A percentile compares a stretch with the other conserved stretches of the same genome.
phyloP scores from a whole-genome alignment of 176 grass and related monocot genomes.

The Zizania latifolia region DNA sequence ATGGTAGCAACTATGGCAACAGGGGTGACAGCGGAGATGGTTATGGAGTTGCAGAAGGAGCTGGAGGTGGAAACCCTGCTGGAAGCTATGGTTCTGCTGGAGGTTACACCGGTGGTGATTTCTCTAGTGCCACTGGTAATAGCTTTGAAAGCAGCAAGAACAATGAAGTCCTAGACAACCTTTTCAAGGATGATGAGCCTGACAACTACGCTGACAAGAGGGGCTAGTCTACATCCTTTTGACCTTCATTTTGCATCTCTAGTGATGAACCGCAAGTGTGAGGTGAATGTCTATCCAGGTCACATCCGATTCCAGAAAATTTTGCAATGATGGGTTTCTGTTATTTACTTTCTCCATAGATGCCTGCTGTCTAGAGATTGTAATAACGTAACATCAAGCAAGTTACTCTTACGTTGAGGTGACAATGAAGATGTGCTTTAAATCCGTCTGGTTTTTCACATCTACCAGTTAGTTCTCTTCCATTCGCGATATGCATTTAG shows the following conservation, averaged over 20 bases:
- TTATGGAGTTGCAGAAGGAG: not conserved
- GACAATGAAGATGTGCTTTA: not conserved
- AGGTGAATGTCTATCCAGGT: not conserved
- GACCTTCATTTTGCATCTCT: not conserved
- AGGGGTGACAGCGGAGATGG: not conserved
- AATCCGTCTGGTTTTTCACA: too few relatives aligned
- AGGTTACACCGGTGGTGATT: slow-evolving; percentile 5
- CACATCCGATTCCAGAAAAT: not conserved
- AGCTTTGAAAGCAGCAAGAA: slow-evolving; percentile 27
- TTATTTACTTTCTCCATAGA: not conserved
- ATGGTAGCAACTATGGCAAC: not conserved
- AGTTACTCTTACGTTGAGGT: not conserved
- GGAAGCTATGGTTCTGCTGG: too few relatives aligned
- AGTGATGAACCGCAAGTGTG: not conserved
- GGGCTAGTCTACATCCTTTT: not conserved
- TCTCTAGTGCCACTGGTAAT: not conserved
- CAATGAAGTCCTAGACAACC: not conserved
- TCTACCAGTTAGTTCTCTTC: too few relatives aligned
- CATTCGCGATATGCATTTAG: too few relatives aligned
- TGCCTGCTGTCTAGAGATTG: too few relatives aligned
- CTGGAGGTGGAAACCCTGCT: slow-evolving; percentile 2
- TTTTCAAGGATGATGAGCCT: slow-evolving; percentile 27
- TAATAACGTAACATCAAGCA: slow-evolving; percentile 16
- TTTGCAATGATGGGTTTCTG: not conserved
- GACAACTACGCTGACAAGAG: slow-evolving; percentile 31